These are phyloP conservation scores for Cyclanthera cordifolia DNA, from an alignment of 306 rosid species.

Conservation along the genomic window DNA sequence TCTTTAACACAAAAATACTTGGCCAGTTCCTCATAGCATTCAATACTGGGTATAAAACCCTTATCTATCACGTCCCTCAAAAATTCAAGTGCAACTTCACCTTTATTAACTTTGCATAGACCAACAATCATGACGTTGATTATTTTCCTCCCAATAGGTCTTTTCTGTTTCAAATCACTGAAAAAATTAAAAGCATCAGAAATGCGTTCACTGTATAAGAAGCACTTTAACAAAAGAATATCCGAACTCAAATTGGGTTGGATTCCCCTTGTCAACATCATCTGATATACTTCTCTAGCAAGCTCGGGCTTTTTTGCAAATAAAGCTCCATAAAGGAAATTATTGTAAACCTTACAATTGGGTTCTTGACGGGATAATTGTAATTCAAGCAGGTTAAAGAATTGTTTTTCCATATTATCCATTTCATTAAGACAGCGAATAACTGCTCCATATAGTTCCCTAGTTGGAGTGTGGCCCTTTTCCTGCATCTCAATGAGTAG, in stretches of 20 bases:
- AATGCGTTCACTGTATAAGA: conserved; percentile 32
- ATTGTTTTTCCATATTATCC: conserved; percentile 35
- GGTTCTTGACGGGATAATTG: conserved; percentile 31
- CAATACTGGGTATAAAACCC: conserved; percentile 35
- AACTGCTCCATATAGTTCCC: conserved; percentile 29
- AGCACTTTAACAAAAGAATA: conserved; percentile 36
- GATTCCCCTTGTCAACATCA: conserved; percentile 44
- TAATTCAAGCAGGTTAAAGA: conserved; percentile 39
- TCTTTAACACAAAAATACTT: conserved; percentile 26
- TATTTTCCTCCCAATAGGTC: conserved; percentile 23
- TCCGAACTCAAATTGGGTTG: conserved; percentile 28
- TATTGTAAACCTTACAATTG: conserved; percentile 21
- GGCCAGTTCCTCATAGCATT: conserved; percentile 51
- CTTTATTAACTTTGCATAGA: conserved; percentile 38
- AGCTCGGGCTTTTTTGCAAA: conserved; percentile 40
- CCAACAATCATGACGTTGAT: conserved; percentile 31
- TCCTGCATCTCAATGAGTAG: conserved; percentile 72
- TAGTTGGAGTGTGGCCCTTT: conserved; percentile 31
- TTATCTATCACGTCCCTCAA: conserved; percentile 31
- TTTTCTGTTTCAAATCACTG: conserved; percentile 21
- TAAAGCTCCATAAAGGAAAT: conserved; percentile 45
- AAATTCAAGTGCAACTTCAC: conserved; percentile 30
- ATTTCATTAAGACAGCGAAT: conserved; percentile 31
- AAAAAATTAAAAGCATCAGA: conserved; percentile 56
- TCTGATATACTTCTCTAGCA: conserved; percentile 45